Conservation (phyloP, 2,329 filamentous ascomycete genomes). For the Chaetomiaceae sp. region DNA sequence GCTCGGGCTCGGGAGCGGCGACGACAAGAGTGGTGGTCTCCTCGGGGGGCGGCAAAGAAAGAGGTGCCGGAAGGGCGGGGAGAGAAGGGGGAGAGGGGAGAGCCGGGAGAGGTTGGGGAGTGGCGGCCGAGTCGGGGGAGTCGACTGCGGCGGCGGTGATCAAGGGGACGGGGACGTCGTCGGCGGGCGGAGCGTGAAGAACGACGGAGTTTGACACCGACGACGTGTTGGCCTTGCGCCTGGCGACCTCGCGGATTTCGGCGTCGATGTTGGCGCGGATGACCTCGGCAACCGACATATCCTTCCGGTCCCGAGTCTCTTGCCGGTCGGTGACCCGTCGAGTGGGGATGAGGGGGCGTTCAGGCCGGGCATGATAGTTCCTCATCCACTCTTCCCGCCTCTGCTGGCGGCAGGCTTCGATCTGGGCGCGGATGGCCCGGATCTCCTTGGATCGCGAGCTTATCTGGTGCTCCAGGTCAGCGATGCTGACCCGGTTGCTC, state of each 20-base stretch:
- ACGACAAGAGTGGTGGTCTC: not conserved
- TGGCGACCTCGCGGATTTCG: not conserved
- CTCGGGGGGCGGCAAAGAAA: not conserved
- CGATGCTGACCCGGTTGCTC: constrained; percentile 1
- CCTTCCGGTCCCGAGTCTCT: not conserved
- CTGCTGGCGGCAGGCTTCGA: not conserved
- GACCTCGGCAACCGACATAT: too few relatives aligned
- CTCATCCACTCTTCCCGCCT: not conserved
- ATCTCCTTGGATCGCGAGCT: not conserved
- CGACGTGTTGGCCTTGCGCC: not conserved
- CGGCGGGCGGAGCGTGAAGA: not conserved
- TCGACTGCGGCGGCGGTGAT: not conserved
- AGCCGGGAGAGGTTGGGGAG: not conserved
- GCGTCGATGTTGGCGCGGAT: not conserved
- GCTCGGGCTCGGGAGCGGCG: not conserved
- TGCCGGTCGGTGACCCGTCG: not conserved
- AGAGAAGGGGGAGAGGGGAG: not conserved
- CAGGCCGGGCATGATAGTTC: not conserved
- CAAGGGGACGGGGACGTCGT: not conserved
- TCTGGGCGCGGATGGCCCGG: not conserved
- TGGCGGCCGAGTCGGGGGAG: not conserved
- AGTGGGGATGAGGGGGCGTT: too few relatives aligned
- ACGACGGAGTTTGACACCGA: not conserved
- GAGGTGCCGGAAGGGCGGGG: not conserved
- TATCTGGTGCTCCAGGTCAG: constrained; percentile 3